Evolutionary conservation across 768 basidiomycete genomes (phyloP).

Genomic region (Austroboletus festivus): DNA sequence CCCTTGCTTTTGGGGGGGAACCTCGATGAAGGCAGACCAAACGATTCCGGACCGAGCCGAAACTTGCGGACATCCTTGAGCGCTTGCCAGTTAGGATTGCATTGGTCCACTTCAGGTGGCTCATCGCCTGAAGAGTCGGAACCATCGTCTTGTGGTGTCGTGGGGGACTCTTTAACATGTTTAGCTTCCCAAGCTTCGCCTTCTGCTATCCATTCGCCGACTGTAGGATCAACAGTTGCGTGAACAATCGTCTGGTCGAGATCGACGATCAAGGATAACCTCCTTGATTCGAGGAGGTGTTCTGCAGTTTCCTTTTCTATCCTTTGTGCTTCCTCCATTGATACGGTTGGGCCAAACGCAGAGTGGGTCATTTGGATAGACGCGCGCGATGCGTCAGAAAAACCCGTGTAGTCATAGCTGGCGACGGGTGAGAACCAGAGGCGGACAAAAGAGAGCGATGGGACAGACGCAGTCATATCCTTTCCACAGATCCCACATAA

Average conservation of each 20-base stretch:
- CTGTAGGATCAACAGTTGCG: constrained; percentile 97
- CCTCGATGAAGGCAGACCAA: constrained; percentile 47
- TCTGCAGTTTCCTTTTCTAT: constrained; percentile 82
- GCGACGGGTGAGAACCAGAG: constrained; percentile 10
- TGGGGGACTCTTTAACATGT: constrained; percentile 42
- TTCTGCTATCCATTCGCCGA: constrained; percentile 94
- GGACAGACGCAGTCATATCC: constrained; percentile 83
- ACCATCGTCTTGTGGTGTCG: constrained; percentile 28
- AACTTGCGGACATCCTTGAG: constrained; percentile 90
- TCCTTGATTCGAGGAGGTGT: constrained; percentile 69
- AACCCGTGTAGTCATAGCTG: constrained; percentile 84
- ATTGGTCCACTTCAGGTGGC: constrained; percentile 49
- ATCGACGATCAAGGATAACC: constrained; percentile 94
- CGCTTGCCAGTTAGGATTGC: constrained; percentile 92
- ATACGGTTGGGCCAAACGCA: constrained; percentile 86
- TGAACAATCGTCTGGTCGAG: constrained; percentile 99
- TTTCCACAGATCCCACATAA: constrained; percentile 93
- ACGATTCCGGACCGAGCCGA: constrained; percentile 74
- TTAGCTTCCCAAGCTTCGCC: constrained; percentile 77
- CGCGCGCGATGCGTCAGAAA: constrained; percentile 81
- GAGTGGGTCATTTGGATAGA: constrained; percentile 94
- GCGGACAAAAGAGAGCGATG: constrained; percentile 4
- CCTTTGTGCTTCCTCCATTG: constrained; percentile 85
- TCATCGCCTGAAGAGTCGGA: constrained; percentile 40
- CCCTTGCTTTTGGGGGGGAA: constrained; percentile 44